Evolutionary conservation across 2,329 filamentous ascomycete genomes (phyloP).

Genomic region (Trichothecium roseum): DNA sequence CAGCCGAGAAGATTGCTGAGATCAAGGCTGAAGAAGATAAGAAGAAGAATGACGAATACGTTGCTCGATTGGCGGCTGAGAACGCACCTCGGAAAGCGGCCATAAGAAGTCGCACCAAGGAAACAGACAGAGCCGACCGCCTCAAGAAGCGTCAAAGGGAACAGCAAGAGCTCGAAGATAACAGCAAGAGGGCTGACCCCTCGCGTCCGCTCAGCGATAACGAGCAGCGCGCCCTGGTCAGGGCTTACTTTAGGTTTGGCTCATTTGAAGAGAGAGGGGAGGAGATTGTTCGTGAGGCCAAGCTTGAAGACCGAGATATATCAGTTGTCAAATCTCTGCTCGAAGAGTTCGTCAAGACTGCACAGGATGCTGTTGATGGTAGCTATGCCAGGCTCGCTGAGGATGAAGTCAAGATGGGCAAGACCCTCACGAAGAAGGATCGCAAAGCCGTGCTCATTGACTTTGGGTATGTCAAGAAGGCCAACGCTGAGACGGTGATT

Average conservation of each 20-base stretch:
- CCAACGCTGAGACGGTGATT: conserved; percentile 91
- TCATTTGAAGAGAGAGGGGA: conserved; percentile 80
- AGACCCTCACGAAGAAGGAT: conserved; percentile 87
- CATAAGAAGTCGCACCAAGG: conserved; percentile 44
- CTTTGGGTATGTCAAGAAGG: conserved; percentile 82
- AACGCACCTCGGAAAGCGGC: conserved; percentile 70
- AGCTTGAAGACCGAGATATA: conserved; percentile 70
- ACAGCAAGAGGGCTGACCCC: conserved; percentile 70
- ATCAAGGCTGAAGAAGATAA: conserved; percentile 85
- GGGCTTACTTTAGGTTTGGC: conserved; percentile 83
- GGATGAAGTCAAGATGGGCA: conserved; percentile 74
- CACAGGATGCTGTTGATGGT: conserved; percentile 48
- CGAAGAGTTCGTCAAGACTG: conserved; percentile 56
- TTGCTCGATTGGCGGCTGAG: conserved; percentile 72
- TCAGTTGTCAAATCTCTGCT: conserved; percentile 70
- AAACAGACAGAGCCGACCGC: conserved; percentile 54
- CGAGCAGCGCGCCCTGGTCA: conserved; percentile 84
- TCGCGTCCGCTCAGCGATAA: conserved; percentile 85
- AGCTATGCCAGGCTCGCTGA: conserved; percentile 65
- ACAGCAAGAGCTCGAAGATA: conserved; percentile 51
- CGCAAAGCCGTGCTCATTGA: conserved; percentile 95
- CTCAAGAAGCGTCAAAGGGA: conserved; percentile 58
- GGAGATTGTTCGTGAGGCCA: conserved; percentile 80
- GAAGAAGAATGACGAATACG: conserved; percentile 71
- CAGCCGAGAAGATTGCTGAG: conserved; percentile 78